A percentile compares a stretch with the other conserved stretches of the same genome.
These are phyloP conservation scores for Ettlia oleoabundans DNA, from an alignment of 139 green algal genomes.

Conservation along the genomic window DNA sequence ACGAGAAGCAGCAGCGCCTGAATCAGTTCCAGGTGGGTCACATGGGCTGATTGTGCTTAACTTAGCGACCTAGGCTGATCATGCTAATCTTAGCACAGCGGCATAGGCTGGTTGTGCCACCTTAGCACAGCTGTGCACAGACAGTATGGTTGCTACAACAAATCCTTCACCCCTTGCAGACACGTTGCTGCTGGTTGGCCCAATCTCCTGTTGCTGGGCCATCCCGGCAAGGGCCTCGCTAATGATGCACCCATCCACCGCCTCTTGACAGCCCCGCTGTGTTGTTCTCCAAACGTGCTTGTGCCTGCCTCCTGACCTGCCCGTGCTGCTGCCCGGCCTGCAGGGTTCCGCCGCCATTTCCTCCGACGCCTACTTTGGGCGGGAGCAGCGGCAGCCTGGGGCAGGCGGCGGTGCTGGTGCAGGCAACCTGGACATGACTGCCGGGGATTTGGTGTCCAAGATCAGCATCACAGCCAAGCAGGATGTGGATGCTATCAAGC, in stretches of 20 bases:
- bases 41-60: background rate
- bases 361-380: conserved; percentile 81
- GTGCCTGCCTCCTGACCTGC: background rate
- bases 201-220: too few relatives aligned
- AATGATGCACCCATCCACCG: background rate
- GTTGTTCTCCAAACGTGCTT: background rate
- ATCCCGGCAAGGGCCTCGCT: too few relatives aligned
- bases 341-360: conserved; percentile 78
- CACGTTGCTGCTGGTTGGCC: too few relatives aligned
- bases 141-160: too few relatives aligned
- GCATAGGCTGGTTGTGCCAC: background rate
- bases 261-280: background rate
- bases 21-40: conserved; percentile 49
- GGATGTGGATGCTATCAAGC: conserved; percentile 61
- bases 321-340: conserved; percentile 23
- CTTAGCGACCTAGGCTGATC: background rate
- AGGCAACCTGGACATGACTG: conserved; percentile 66
- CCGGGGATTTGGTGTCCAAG: conserved; percentile 80
- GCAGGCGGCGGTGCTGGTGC: conserved; percentile 12
- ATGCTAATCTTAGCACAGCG: too few relatives aligned
- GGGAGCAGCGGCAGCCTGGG: conserved; percentile 19
- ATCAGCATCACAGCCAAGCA: conserved; percentile 75
- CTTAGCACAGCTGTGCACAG: too few relatives aligned
- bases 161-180: too few relatives aligned
- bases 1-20: conserved; percentile 55